Evolutionary conservation across 306 rosid species (phyloP).

Genomic region (Cucumis melo): DNA sequence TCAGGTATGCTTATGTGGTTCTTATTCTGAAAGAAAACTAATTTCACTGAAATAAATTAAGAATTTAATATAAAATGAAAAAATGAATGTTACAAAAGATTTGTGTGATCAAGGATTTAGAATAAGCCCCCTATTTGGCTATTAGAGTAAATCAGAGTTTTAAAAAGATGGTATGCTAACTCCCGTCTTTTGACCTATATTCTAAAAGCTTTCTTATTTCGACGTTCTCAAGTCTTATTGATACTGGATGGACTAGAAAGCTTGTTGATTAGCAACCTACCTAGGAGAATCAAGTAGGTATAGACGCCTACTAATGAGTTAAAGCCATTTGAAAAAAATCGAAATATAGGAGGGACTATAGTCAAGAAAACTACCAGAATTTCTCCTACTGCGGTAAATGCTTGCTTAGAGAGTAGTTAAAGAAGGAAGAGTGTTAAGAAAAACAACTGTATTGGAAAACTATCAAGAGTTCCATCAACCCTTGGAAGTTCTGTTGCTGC

Average conservation of each 20-base stretch:
- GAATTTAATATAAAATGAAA: neutral
- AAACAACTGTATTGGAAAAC: neutral
- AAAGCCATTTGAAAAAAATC: neutral
- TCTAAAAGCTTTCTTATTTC: neutral
- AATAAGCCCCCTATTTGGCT: neutral
- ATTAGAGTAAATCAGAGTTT: neutral
- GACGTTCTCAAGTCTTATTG: neutral
- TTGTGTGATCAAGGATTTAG: neutral
- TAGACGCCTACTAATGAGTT: neutral
- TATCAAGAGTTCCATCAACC: neutral
- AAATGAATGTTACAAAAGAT: neutral
- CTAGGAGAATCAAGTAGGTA: neutral
- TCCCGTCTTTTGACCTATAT: neutral
- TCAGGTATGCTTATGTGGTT: conserved; percentile 33
- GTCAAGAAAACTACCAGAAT: neutral
- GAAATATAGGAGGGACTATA: neutral
- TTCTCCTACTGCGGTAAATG: neutral
- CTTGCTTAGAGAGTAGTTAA: neutral
- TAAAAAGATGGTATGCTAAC: neutral
- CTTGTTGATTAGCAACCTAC: neutral
- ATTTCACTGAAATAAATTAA: neutral
- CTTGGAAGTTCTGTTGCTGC: neutral
- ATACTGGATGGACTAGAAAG: neutral
- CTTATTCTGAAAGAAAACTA: neutral
- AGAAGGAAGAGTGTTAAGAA: neutral